Percentiles rank a stretch among this genome's conserved stretches.
Evolutionary conservation across 129 eudicot genomes (phyloP).

Genomic region (Solidago caesia): DNA sequence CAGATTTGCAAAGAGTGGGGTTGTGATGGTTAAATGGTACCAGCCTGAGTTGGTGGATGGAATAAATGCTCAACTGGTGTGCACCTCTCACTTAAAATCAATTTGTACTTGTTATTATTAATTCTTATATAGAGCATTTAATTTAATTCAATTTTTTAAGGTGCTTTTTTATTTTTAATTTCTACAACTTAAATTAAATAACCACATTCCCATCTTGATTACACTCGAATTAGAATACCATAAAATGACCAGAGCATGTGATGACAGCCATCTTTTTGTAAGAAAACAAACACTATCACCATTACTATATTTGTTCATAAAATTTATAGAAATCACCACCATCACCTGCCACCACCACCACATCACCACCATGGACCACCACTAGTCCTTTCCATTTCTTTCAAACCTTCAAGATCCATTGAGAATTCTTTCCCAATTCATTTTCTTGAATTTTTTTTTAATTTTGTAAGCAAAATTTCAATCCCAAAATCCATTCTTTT

Average conservation of each 20-base stretch:
- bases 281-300: constrained; percentile 28
- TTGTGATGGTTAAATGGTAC: constrained; percentile 26
- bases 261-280: constrained; percentile 38
- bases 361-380: constrained; percentile 34
- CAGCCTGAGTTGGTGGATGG: constrained; percentile 48
- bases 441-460: constrained; percentile 6
- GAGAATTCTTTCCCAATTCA: constrained; percentile 23
- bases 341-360: constrained; percentile 17
- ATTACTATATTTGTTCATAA: constrained; percentile 25
- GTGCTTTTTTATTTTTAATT: neutral
- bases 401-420: constrained; percentile 11
- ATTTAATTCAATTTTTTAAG: constrained; percentile 3
- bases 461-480: constrained; percentile 18
- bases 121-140: neutral
- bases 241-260: constrained; percentile 48
- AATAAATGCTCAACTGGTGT: constrained; percentile 53
- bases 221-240: neutral
- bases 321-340: constrained; percentile 19
- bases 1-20: neutral
- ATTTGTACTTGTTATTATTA: constrained; percentile 6
- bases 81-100: constrained; percentile 19
- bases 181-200: constrained; percentile 12
- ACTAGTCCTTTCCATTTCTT: constrained; percentile 12
- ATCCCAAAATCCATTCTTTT: constrained; percentile 17
- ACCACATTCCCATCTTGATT: constrained; percentile 30